Evolutionary conservation across 495 filamentous ascomycete species (phyloP).

Genomic region (Articulospora tetracladia): DNA sequence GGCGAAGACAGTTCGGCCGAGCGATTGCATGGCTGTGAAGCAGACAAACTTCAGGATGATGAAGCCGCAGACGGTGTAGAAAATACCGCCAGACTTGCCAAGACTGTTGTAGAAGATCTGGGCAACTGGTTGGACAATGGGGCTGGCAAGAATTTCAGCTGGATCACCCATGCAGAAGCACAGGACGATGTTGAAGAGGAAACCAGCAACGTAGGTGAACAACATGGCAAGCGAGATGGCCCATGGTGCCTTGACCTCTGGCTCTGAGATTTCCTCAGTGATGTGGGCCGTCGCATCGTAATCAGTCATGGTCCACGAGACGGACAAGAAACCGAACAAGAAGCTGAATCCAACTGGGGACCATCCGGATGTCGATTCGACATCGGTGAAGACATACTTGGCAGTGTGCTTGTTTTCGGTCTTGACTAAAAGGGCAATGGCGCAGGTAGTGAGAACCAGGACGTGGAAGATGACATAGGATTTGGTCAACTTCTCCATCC

Average conservation of each 20-base stretch:
- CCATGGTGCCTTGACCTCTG: slow-evolving; percentile 54
- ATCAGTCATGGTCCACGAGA: slow-evolving; percentile 63
- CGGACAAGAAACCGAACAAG: slow-evolving; percentile 65
- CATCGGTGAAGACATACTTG: slow-evolving; percentile 59
- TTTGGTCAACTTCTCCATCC: slow-evolving; percentile 63
- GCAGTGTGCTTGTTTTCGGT: slow-evolving; percentile 56
- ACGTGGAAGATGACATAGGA: slow-evolving; percentile 65
- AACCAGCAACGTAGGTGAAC: slow-evolving; percentile 58
- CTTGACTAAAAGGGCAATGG: slow-evolving; percentile 54
- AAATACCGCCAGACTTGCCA: slow-evolving; percentile 52
- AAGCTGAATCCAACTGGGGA: slow-evolving; percentile 61
- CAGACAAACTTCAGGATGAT: slow-evolving; percentile 55
- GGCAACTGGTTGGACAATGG: slow-evolving; percentile 55
- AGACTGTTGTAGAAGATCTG: slow-evolving; percentile 62
- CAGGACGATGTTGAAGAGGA: slow-evolving; percentile 61
- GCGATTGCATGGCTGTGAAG: slow-evolving; percentile 59
- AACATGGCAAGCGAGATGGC: slow-evolving; percentile 56
- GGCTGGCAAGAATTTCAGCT: slow-evolving; percentile 36
- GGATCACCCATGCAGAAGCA: slow-evolving; percentile 54
- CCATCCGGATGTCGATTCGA: slow-evolving; percentile 59
- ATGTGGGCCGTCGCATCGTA: slow-evolving; percentile 59
- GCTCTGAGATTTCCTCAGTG: slow-evolving; percentile 58
- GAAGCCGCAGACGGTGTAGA: slow-evolving; percentile 57
- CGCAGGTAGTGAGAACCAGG: slow-evolving; percentile 51
- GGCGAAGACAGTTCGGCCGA: slow-evolving; percentile 59